A percentile compares a stretch with the other conserved stretches of the same genome.
phyloP scores from a whole-genome alignment of 495 filamentous ascomycete genomes.

The Aspergillus nidulans region DNA sequence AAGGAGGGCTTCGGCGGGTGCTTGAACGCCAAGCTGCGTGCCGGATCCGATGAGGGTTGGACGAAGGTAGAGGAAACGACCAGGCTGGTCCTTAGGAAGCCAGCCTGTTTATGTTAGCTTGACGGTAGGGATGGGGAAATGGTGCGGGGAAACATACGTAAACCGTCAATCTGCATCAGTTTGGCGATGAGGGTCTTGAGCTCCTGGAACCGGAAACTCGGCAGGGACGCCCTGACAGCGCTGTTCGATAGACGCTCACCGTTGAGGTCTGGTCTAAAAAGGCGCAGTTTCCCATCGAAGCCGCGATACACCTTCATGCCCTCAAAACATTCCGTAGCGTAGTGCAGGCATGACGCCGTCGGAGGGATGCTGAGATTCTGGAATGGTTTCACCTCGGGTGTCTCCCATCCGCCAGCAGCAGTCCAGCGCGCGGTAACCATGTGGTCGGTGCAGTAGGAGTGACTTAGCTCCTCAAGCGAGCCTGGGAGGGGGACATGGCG shows the following conservation, averaged over 20 bases:
- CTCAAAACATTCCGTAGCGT: slow-evolving; percentile 25
- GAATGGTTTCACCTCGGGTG: slow-evolving; percentile 74
- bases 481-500: slow-evolving; percentile 63
- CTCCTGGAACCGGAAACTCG: slow-evolving; percentile 65
- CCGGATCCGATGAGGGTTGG: slow-evolving; percentile 84
- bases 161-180: slow-evolving; percentile 50
- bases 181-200: slow-evolving; percentile 71
- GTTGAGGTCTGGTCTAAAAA: slow-evolving; percentile 83
- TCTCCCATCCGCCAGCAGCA: slow-evolving; percentile 61
- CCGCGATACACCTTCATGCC: slow-evolving; percentile 25
- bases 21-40: slow-evolving; percentile 72
- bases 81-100: slow-evolving; percentile 62
- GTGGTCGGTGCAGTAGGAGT: slow-evolving; percentile 76
- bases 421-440: slow-evolving; percentile 81
- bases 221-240: slow-evolving; percentile 70
- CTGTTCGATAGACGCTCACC: slow-evolving; percentile 66
- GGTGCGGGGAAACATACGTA: slow-evolving; percentile 27
- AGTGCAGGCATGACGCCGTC: slow-evolving; percentile 55
- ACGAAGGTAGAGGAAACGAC: slow-evolving; percentile 69
- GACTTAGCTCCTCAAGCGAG: slow-evolving; percentile 44
- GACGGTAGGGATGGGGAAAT: neutral
- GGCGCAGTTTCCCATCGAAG: slow-evolving; percentile 50
- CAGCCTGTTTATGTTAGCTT: slow-evolving; percentile 49
- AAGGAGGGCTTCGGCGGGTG: slow-evolving; percentile 76
- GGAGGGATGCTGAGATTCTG: slow-evolving; percentile 78